These are phyloP conservation scores for Phoma sp. DNA, from an alignment of 2,329 filamentous ascomycete genomes.

Conservation along the genomic window DNA sequence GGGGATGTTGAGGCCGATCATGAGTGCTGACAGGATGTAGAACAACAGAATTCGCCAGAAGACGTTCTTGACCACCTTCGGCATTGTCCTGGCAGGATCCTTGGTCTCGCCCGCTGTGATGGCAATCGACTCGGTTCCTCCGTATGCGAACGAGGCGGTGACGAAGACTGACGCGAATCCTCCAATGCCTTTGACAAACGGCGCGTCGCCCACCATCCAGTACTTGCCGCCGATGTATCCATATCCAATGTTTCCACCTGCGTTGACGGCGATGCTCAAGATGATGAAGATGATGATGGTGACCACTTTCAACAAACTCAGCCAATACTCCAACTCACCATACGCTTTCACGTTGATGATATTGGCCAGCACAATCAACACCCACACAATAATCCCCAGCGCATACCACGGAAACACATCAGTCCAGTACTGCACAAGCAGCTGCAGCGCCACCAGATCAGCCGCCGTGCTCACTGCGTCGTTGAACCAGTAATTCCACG, in stretches of 20 bases:
- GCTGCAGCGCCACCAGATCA: slow-evolving; percentile 43
- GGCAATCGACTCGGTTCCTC: slow-evolving; percentile 77
- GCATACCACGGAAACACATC: slow-evolving; percentile 42
- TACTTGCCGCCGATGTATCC: slow-evolving; percentile 64
- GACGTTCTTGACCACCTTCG: slow-evolving; percentile 88
- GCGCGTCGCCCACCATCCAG: slow-evolving; percentile 70
- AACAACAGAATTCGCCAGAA: slow-evolving; percentile 63
- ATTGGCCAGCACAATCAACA: slow-evolving; percentile 43
- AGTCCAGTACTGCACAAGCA: slow-evolving; percentile 47
- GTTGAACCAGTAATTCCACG: slow-evolving; percentile 44
- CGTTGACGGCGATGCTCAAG: slow-evolving; percentile 38
- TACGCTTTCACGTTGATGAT: slow-evolving; percentile 47
- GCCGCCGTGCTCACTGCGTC: slow-evolving; percentile 43
- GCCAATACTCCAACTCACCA: slow-evolving; percentile 47
- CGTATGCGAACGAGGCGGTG: slow-evolving; percentile 75
- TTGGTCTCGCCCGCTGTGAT: slow-evolving; percentile 78
- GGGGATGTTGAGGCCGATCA: slow-evolving; percentile 53
- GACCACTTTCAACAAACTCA: slow-evolving; percentile 42
- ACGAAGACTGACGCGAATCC: slow-evolving; percentile 76
- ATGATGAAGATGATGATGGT: slow-evolving; percentile 47
- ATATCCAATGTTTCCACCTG: slow-evolving; percentile 31
- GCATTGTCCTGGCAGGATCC: slow-evolving; percentile 81
- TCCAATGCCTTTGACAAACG: slow-evolving; percentile 37
- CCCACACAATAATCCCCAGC: slow-evolving; percentile 40
- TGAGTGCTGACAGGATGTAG: slow-evolving; percentile 51